Evolutionary conservation across 106 monocot genomes (phyloP), one percentile per base, ranked within the genome.

Genomic region (Dendrobium huoshanense): DNA sequence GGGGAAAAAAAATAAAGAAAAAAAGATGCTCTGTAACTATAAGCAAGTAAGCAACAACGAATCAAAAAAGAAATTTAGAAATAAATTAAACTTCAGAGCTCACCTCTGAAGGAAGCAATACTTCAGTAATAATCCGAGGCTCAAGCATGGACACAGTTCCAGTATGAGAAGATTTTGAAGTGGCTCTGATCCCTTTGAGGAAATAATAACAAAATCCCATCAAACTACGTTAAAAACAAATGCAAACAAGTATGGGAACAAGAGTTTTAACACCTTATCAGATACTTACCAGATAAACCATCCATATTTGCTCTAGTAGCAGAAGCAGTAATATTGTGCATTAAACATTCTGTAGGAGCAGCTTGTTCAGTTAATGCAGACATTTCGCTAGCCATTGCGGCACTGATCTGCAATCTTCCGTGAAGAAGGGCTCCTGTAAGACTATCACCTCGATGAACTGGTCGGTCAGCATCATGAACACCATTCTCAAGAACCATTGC

Each of bases 61-160:
- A 74, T 43, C 19, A 74, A 19, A 42, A 19, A 73, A 42, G 5
- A 73, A 73, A 73, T 73, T 42, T 42, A 37, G 68, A 80, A 80
- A 73, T 9, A 43, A 51, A 27, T 47, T 29, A 44, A 78, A 72
- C 29, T 24, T 31, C 51, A 11, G 67, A 67, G 16, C 48, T 78
- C 88, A 95, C 98, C 95, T 93, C 90, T 64, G 77, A 55, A 54
- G 82, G 58, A 33, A 86, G 88, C 18, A 87, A 75, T 55, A 44
- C 77, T 80, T 91, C 91, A 90, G 77, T 87, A 64, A 45, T 81
- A 65, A 65, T 61, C 55, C 78, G 79, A 27, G 82, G 56, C 20
- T 92, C 92, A 72, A 78, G 15, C 40, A 44, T 58, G 31, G 77
- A 47, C 9, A 88, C 92, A 18, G 15, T 61, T 56, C 88, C 88